Evolutionary conservation across 2,329 filamentous ascomycete genomes (phyloP).

Genomic region (Phaeosphaeriaceae sp.): DNA sequence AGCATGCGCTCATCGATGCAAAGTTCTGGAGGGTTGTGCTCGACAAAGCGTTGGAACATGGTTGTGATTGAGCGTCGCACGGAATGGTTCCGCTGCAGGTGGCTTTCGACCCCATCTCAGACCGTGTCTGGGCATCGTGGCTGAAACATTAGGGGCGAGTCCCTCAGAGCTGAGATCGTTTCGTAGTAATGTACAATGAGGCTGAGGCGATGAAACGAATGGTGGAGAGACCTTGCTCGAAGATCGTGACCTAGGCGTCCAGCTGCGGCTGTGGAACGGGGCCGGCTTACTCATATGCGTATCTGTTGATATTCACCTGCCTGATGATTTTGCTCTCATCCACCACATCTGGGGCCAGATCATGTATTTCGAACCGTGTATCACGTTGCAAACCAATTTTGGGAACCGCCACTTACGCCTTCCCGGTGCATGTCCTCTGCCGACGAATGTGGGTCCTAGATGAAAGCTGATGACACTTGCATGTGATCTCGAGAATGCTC

Average conservation of each 20-base stretch:
- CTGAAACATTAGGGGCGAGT: not conserved
- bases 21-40: not conserved
- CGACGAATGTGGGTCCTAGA: not conserved
- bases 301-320: not conserved
- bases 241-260: not conserved
- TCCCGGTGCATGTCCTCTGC: not conserved
- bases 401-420: not conserved
- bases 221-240: not conserved
- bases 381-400: not conserved
- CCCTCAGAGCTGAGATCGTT: not conserved
- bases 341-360: not conserved
- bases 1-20: not conserved
- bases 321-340: not conserved
- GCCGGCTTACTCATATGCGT: not conserved
- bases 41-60: not conserved
- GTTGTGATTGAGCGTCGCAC: not conserved
- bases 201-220: not conserved
- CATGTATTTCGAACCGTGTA: not conserved
- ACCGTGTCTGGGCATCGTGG: not conserved
- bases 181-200: not conserved
- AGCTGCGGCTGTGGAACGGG: not conserved
- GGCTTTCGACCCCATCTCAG: not conserved
- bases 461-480: not conserved
- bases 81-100: not conserved
- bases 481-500: not conserved